These are phyloP conservation scores for Lanmaoa pseudosensibilis DNA, from an alignment of 768 basidiomycete species.

Conservation along the genomic window DNA sequence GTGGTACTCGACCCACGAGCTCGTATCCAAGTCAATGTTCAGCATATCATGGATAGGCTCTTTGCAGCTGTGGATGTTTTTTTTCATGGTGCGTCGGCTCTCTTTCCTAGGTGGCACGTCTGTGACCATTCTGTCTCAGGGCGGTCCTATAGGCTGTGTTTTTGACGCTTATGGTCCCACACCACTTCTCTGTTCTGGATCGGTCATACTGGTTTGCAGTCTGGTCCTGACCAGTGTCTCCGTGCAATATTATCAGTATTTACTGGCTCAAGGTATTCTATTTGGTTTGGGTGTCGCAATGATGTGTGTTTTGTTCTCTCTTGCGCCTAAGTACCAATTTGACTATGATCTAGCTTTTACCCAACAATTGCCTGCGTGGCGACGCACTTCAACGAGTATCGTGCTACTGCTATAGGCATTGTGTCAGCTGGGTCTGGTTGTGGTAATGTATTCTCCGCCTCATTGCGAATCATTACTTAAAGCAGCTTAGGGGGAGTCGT, in stretches of 20 bases:
- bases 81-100: conserved; percentile 55
- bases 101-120: not conserved
- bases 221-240: conserved; percentile 63
- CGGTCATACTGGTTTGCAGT: conserved; percentile 47
- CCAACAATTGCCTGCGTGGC: conserved; percentile 66
- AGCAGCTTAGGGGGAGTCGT: conserved; percentile 56
- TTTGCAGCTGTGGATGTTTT: conserved; percentile 66
- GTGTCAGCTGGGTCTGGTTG: conserved; percentile 68
- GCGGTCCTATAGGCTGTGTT: conserved; percentile 56
- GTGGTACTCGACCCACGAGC: conserved; percentile 64
- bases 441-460: conserved; percentile 38
- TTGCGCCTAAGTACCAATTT: conserved; percentile 3
- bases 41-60: conserved; percentile 73
- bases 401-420: conserved; percentile 72
- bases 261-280: conserved; percentile 61
- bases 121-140: conserved; percentile 38
- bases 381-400: conserved; percentile 61
- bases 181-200: conserved; percentile 51
- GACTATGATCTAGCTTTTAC: conserved; percentile 53
- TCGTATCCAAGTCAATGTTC: conserved; percentile 48
- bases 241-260: conserved; percentile 56
- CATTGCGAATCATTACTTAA: conserved; percentile 22
- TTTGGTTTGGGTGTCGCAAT: conserved; percentile 67
- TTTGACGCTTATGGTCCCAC: conserved; percentile 65
- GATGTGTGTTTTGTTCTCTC: conserved; percentile 44